Evolutionary conservation across 345 rosid genomes (phyloP), one percentile per base, ranked within the genome.

Genomic region (Hypericum androsaemum): DNA sequence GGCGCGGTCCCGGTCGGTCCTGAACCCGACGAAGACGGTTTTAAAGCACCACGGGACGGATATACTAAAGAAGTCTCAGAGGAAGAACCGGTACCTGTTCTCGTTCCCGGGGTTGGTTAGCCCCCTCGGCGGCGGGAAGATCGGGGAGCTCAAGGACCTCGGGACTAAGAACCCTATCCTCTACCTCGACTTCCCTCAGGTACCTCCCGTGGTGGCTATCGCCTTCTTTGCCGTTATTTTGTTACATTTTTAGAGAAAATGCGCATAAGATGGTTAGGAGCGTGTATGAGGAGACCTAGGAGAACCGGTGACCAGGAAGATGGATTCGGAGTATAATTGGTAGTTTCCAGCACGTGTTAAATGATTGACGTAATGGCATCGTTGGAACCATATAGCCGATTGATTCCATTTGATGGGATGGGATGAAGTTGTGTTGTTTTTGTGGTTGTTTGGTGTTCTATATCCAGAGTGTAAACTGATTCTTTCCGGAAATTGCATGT

Each of bases 81-180:
- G 96, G 54, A 89, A 80, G 77, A 86, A 72, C 55, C 78, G 77
- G 6, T 86, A 58, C 71, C 80, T 79, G 52, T 81, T 78, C 71
- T 81, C 96, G 7, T 82, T 89, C 58, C 96, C 96, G 0, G 88
- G 83, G 22, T 85, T 81, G 8, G 62, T 84, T 7, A 83, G 76
- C 46, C 94, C 94, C 5, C 7, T 73, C 37, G 57, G 54, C 48
- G 68, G 81, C 47, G 96, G 96, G 43, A 79, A 79, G 68, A 84
- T 90, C 60, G 98, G 81, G 49, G 96, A 80, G 56, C 89, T 90
- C 65, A 80, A 79, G 67, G 71, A 79, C 39, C 60, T 90, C 57
- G 84, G 85, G 43, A 71, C 87, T 60, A 81, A 84, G 64, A 90
- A 82, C 74, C 98, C 96, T 6, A 60, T 84, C 58, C 95, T 90